Percentiles rank a stretch among this genome's conserved stretches.
These are phyloP conservation scores for Xylariaceae sp. DNA, from an alignment of 2,329 filamentous ascomycete species.

Conservation along the genomic window DNA sequence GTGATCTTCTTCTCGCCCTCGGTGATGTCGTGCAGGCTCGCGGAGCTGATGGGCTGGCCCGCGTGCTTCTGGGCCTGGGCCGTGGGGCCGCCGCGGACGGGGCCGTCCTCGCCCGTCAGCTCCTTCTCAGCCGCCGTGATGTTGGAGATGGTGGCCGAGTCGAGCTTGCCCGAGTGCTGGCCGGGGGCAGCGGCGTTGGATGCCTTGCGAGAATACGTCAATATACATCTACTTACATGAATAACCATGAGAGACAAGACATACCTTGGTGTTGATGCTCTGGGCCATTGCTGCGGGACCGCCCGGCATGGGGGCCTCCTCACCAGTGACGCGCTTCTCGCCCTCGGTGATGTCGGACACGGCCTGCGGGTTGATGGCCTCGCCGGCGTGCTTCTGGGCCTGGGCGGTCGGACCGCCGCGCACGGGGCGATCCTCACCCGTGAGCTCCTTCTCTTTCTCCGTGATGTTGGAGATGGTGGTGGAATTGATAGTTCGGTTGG, in stretches of 20 bases:
- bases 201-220: neutral
- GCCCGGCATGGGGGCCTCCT: constrained; percentile 18
- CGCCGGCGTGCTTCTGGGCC: constrained; percentile 30
- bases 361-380: constrained; percentile 25
- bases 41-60: constrained; percentile 23
- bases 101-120: constrained; percentile 27
- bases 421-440: constrained; percentile 25
- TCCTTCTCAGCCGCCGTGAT: constrained; percentile 32
- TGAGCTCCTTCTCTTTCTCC: constrained; percentile 30
- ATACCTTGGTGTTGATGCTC: constrained; percentile 9
- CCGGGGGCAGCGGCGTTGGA: constrained; percentile 1
- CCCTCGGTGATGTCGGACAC: constrained; percentile 33
- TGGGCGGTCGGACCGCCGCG: constrained; percentile 32
- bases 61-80: constrained; percentile 32
- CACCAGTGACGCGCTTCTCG: constrained; percentile 31
- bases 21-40: constrained; percentile 32
- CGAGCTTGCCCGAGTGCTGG: constrained; percentile 13
- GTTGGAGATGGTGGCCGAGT: constrained; percentile 27
- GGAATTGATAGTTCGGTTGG: constrained; percentile 13
- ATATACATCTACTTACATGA: neutral
- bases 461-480: constrained; percentile 32
- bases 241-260: neutral
- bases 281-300: constrained; percentile 31
- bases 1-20: constrained; percentile 33
- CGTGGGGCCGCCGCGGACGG: constrained; percentile 30